Evolutionary conservation across 805 yeast genomes (phyloP), one percentile per base, ranked within the genome.

Genomic region (Schizosaccharomyces pombe): DNA sequence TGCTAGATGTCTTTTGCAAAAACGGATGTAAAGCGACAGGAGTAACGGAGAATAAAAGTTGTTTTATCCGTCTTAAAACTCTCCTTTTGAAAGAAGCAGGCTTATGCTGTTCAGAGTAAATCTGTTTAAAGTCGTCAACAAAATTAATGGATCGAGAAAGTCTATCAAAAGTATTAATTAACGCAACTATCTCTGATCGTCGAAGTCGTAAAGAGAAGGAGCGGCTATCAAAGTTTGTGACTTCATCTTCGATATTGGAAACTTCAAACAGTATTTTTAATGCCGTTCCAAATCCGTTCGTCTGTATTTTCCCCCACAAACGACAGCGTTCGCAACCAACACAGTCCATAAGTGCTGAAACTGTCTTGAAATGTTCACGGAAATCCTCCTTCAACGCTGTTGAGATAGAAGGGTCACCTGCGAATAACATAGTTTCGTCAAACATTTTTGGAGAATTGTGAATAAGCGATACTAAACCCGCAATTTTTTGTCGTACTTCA

Each of bases 301-400:
- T 85, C 70, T 91, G 98, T 32, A 91, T 77, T 67, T 91, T 91
- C 6, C 98, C 98, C 99, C 99, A 91, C 67, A 91, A 72, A 62
- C 96, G 76, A 67, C 99, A 91, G 64, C 96, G 75, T 65, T 91
- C 98, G 70, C 99, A 91, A 40, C 95, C 96, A 43, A 91, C 97
- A 70, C 99, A 91, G 66, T 89, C 95, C 96, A 91, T 91, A 47
- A 91, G 78, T 52, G 84, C 80, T 22, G 94, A 80, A 22, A 91
- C 93, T 64, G 91, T 91, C 62, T 78, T 80, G 66, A 91, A 93
- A 54, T 94, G 80, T 37, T 75, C 67, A 57, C 89, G 76, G 69
- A 91, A 87, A 62, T 91, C 97, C 58, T 80, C 80, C 62, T 89
- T 91, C 56, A 89, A 26, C 16, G 26, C 28, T 5, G 26, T n/a